Evolutionary conservation across 768 basidiomycete genomes (phyloP).

Genomic region (Amanita rimosa): DNA sequence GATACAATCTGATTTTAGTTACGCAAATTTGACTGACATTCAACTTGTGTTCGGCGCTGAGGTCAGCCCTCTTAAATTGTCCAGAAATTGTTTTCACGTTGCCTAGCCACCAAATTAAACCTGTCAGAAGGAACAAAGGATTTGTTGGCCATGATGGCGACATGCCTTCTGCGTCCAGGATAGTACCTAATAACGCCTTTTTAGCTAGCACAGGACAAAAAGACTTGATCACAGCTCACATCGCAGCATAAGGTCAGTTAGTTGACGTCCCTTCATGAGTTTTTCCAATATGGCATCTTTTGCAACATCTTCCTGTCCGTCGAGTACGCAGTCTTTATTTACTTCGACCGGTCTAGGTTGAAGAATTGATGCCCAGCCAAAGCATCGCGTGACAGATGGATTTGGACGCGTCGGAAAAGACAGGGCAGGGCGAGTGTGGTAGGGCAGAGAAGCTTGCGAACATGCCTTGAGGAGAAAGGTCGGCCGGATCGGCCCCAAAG

Average conservation of each 20-base stretch:
- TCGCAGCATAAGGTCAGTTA: slow-evolving; percentile 82
- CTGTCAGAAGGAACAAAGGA: slow-evolving; percentile 6
- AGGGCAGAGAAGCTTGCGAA: neutral
- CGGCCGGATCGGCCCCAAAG: neutral
- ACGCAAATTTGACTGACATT: slow-evolving; percentile 52
- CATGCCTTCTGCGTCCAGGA: slow-evolving; percentile 75
- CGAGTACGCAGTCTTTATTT: neutral
- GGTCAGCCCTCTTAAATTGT: slow-evolving; percentile 82
- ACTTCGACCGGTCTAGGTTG: neutral
- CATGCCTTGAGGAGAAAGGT: neutral
- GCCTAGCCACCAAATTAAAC: slow-evolving; percentile 32
- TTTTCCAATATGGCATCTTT: slow-evolving; percentile 72
- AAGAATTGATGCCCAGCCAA: neutral
- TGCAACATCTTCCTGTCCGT: slow-evolving; percentile 16
- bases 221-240: slow-evolving; percentile 42
- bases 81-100: slow-evolving; percentile 82
- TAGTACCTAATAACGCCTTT: slow-evolving; percentile 47
- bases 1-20: slow-evolving; percentile 10
- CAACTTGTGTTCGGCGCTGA: slow-evolving; percentile 78
- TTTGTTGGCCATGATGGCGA: slow-evolving; percentile 10
- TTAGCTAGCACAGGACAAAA: slow-evolving; percentile 5
- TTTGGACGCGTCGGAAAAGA: neutral
- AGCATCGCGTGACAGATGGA: neutral
- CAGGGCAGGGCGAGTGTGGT: slow-evolving; percentile 1
- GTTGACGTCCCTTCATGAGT: slow-evolving; percentile 79